Percentiles rank a stretch among this genome's conserved stretches.
phyloP scores from a whole-genome alignment of 331 rosid genomes.

The Quercus phellos region DNA sequence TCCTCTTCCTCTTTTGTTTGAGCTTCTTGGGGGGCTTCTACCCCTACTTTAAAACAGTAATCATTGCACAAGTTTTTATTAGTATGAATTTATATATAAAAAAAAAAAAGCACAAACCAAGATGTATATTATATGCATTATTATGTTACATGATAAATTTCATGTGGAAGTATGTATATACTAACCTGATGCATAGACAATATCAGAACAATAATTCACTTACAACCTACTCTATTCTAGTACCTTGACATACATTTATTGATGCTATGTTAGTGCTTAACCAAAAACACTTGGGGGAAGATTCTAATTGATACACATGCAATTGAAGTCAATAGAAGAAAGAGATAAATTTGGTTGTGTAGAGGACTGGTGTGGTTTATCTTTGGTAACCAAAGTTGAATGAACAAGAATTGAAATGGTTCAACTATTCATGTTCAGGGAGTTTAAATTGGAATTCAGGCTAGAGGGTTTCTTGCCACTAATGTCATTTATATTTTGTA shows the following conservation, averaged over 20 bases:
- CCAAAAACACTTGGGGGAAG: background rate
- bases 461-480: conserved; percentile 4
- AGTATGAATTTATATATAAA: background rate
- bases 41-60: conserved; percentile 37
- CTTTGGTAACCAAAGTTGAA: conserved; percentile 29
- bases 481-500: background rate
- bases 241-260: background rate
- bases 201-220: background rate
- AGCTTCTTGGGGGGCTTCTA: conserved; percentile 47
- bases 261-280: background rate
- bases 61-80: background rate
- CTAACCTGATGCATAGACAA: conserved; percentile 7
- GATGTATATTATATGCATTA: background rate
- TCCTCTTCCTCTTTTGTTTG: conserved; percentile 65
- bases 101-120: background rate
- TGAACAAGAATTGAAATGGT: conserved; percentile 23
- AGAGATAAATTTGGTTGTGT: conserved; percentile 6
- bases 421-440: conserved; percentile 5
- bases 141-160: background rate
- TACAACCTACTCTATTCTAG: background rate
- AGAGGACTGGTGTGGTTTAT: conserved; percentile 29
- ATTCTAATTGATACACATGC: background rate
- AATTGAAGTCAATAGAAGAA: conserved; percentile 11
- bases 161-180: background rate
- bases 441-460: conserved; percentile 11